phyloP scores from a whole-genome alignment of 2,329 filamentous ascomycete species.

The Sphaerostilbella broomeana region DNA sequence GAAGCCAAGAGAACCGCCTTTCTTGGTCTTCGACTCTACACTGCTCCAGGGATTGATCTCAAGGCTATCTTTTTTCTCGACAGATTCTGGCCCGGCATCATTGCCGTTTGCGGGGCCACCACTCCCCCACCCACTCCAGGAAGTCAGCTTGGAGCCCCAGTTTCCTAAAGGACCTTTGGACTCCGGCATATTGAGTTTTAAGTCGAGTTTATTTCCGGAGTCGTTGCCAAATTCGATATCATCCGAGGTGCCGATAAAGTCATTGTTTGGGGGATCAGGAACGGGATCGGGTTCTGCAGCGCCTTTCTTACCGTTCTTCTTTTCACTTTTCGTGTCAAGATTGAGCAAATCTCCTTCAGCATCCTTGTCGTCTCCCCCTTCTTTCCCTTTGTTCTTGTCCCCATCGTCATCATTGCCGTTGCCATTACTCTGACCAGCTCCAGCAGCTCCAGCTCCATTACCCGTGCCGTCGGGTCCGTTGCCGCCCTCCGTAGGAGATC shows the following conservation, averaged over 20 bases:
- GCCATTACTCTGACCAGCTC: constrained; percentile 13
- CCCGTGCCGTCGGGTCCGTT: constrained; percentile 16
- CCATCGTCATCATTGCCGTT: constrained; percentile 29
- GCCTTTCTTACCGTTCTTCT: constrained; percentile 31
- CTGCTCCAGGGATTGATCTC: constrained; percentile 45
- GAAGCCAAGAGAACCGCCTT: constrained; percentile 39
- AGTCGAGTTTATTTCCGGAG: constrained; percentile 47
- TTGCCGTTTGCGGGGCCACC: constrained; percentile 29
- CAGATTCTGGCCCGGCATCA: constrained; percentile 24
- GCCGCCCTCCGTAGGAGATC: constrained; percentile 9
- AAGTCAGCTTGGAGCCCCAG: constrained; percentile 56
- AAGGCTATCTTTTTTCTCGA: constrained; percentile 35
- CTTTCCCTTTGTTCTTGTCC: constrained; percentile 28
- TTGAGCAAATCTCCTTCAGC: constrained; percentile 24
- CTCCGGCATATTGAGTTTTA: constrained; percentile 44
- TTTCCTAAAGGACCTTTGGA: constrained; percentile 43
- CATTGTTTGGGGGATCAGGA: constrained; percentile 21
- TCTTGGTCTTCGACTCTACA: constrained; percentile 44
- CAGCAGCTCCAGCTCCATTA: constrained; percentile 14
- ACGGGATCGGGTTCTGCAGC: constrained; percentile 18
- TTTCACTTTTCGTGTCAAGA: constrained; percentile 30
- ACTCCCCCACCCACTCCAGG: constrained; percentile 22
- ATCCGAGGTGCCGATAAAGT: constrained; percentile 51
- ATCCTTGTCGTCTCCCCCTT: constrained; percentile 17
- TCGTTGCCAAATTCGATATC: constrained; percentile 62